Evolutionary conservation across 768 basidiomycete species (phyloP).

Genomic region (Polyporus arcularius): DNA sequence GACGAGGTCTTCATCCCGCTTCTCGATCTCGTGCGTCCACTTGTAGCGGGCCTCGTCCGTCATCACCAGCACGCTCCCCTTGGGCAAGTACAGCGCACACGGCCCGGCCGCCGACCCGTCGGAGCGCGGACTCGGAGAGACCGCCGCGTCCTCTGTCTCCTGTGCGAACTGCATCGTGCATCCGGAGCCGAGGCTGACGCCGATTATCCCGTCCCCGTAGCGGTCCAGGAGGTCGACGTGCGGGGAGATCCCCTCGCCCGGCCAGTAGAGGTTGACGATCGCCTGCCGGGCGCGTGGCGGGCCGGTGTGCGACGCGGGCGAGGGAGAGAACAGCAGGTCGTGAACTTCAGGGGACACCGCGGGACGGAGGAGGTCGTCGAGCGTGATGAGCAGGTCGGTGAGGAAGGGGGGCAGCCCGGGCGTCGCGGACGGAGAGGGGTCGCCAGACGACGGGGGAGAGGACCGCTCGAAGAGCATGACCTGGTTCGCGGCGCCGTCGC

Average conservation of each 20-base stretch:
- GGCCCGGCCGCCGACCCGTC: background rate
- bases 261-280: constrained; percentile 86
- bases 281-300: constrained; percentile 65
- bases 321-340: constrained; percentile 59
- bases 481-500: constrained; percentile 59
- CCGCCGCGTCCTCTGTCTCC: constrained; percentile 14
- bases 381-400: constrained; percentile 47
- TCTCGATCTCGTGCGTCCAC: constrained; percentile 89
- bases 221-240: constrained; percentile 86
- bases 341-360: constrained; percentile 51
- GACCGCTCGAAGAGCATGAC: constrained; percentile 81
- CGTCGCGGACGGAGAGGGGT: constrained; percentile 14
- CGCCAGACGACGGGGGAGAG: constrained; percentile 9
- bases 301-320: constrained; percentile 32
- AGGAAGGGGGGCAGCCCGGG: constrained; percentile 61
- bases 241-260: constrained; percentile 86
- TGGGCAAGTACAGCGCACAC: constrained; percentile 70
- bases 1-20: constrained; percentile 61
- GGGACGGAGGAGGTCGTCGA: constrained; percentile 52
- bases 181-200: constrained; percentile 78
- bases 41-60: constrained; percentile 79
- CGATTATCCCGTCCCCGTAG: constrained; percentile 89
- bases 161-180: constrained; percentile 76
- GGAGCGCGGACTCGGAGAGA: constrained; percentile 2
- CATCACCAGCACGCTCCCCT: constrained; percentile 75